Percentiles rank a stretch among this genome's conserved stretches.
phyloP scores from a whole-genome alignment of 2,329 filamentous ascomycete species.

The Talaromyces pinophilus region DNA sequence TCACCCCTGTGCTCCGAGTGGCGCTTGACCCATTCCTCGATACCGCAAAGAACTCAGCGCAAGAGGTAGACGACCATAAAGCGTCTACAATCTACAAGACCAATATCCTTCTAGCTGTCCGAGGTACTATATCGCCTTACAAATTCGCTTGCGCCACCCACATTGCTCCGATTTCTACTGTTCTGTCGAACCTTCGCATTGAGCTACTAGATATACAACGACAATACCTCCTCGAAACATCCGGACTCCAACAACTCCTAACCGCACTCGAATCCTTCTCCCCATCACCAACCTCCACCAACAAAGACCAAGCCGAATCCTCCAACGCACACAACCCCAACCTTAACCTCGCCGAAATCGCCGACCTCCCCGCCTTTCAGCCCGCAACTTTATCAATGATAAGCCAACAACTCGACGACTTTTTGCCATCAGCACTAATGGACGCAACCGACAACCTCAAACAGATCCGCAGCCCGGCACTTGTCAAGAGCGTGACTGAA shows the following conservation, averaged over 20 bases:
- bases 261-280: constrained; percentile 54
- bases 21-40: constrained; percentile 83
- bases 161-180: constrained; percentile 59
- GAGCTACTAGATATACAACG: constrained; percentile 69
- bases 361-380: constrained; percentile 59
- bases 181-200: constrained; percentile 48
- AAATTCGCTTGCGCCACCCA: constrained; percentile 64
- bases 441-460: constrained; percentile 84
- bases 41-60: constrained; percentile 58
- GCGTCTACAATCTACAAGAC: constrained; percentile 53
- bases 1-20: constrained; percentile 72
- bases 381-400: constrained; percentile 63
- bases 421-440: constrained; percentile 88
- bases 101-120: constrained; percentile 49
- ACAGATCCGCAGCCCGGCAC: constrained; percentile 67
- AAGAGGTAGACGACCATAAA: constrained; percentile 39
- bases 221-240: constrained; percentile 70
- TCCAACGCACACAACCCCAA: constrained; percentile 27
- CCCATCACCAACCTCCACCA: constrained; percentile 11
- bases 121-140: constrained; percentile 41
- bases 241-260: constrained; percentile 69
- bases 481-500: constrained; percentile 76
- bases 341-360: constrained; percentile 58
- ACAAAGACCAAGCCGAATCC: constrained; percentile 13
- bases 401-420: constrained; percentile 80